phyloP scores from a whole-genome alignment of 176 grass and related monocot species.

The Oryza meridionalis region DNA sequence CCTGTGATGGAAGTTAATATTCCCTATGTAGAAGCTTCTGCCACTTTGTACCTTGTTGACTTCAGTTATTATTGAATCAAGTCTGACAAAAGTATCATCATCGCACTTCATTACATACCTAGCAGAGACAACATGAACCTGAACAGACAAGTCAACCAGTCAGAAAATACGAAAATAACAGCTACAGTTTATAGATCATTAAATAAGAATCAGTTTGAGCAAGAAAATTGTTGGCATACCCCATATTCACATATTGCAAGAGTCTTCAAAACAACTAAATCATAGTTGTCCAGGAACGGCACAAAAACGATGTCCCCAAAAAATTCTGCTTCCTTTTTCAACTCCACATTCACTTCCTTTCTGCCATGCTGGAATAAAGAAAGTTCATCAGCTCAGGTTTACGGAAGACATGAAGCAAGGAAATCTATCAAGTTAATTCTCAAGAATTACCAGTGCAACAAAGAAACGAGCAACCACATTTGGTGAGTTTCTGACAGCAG shows the following conservation, averaged over 20 bases:
- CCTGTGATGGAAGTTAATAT: constrained; percentile 75
- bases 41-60: constrained; percentile 64
- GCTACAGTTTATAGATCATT: background rate
- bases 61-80: constrained; percentile 65
- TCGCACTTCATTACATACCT: constrained; percentile 87
- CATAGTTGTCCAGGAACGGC: constrained; percentile 80
- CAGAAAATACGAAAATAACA: constrained; percentile 1
- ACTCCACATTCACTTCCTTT: constrained; percentile 72
- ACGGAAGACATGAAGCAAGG: background rate
- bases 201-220: constrained; percentile 26
- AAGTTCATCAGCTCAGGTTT: constrained; percentile 18
- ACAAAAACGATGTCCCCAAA: constrained; percentile 90
- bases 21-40: constrained; percentile 78
- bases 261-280: constrained; percentile 84
- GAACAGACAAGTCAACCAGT: constrained; percentile 35
- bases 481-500: constrained; percentile 50
- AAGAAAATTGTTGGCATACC: constrained; percentile 42
- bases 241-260: constrained; percentile 88
- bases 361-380: constrained; percentile 61
- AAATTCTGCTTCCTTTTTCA: constrained; percentile 79
- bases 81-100: constrained; percentile 81
- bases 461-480: constrained; percentile 72
- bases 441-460: constrained; percentile 74
- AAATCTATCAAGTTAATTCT: background rate
- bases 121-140: constrained; percentile 66